phyloP scores from a whole-genome alignment of 768 basidiomycete genomes.

The Mycena filopes region DNA sequence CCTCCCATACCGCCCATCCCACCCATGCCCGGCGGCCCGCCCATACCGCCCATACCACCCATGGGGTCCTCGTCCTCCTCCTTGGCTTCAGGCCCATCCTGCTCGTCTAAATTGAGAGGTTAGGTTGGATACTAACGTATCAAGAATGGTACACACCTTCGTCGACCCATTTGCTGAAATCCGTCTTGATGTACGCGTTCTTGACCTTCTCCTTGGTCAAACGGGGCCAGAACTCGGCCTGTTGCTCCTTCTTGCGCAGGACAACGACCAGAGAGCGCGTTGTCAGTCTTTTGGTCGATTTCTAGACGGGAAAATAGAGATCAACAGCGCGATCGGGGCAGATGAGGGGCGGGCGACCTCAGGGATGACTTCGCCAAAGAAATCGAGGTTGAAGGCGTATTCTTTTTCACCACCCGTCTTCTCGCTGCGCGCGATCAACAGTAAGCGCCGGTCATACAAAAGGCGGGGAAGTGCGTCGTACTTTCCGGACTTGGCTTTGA shows the following conservation, averaged over 20 bases:
- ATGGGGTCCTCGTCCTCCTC: constrained; percentile 61
- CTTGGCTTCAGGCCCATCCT: constrained; percentile 67
- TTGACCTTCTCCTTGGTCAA: constrained; percentile 89
- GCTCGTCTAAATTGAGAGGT: constrained; percentile 75
- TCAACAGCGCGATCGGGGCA: constrained; percentile 7
- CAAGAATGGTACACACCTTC: constrained; percentile 52
- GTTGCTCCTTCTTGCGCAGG: constrained; percentile 82
- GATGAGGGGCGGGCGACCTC: constrained; percentile 63
- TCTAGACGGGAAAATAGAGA: constrained; percentile 44
- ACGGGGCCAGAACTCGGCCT: constrained; percentile 91
- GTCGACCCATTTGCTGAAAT: constrained; percentile 96
- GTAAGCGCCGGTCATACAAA: constrained; percentile 16
- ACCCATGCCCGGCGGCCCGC: constrained; percentile 32
- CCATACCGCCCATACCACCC: constrained; percentile 56
- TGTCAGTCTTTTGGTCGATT: constrained; percentile 68
- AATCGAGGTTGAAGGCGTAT: constrained; percentile 80
- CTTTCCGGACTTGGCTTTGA: constrained; percentile 75
- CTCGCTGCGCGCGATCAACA: constrained; percentile 19
- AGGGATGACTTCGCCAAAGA: constrained; percentile 79
- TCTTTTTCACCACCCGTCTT: constrained; percentile 61
- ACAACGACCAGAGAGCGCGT: constrained; percentile 74
- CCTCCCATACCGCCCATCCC: constrained; percentile 35
- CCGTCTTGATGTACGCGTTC: constrained; percentile 89
- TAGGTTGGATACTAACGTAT: no score
- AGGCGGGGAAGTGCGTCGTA: constrained; percentile 43